phyloP scores from a whole-genome alignment of 1,139 yeast species.

The Suzukiozyma palmioleophila region DNA sequence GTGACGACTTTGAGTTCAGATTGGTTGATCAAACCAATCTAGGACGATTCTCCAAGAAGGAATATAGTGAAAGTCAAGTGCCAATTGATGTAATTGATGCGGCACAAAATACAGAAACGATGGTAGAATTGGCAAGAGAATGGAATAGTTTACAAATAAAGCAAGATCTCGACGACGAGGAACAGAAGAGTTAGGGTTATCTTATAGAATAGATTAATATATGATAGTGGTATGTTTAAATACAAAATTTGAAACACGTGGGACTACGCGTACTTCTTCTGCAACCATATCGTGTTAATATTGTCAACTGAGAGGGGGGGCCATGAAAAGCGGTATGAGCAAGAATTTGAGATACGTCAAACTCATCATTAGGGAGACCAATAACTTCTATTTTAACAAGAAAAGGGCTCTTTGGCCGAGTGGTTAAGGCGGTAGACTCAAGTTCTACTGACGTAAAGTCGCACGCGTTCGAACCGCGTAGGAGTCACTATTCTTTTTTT shows the following conservation, averaged over 20 bases:
- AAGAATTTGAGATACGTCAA: too few relatives aligned
- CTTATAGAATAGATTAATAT: neutral
- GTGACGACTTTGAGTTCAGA: constrained; percentile 39
- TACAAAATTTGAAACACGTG: too few relatives aligned
- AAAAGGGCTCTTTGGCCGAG: constrained; percentile 9
- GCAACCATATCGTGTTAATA: too few relatives aligned
- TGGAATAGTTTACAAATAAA: constrained; percentile 34
- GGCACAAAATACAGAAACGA: constrained; percentile 54
- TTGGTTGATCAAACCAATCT: constrained; percentile 63
- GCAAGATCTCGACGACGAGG: constrained; percentile 1
- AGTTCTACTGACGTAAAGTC: constrained; percentile 9
- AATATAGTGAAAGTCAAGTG: constrained; percentile 85
- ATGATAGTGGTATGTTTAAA: too few relatives aligned
- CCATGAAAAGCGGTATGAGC: too few relatives aligned
- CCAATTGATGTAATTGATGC: constrained; percentile 92
- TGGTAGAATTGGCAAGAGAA: constrained; percentile 60
- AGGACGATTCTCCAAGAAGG: constrained; percentile 72
- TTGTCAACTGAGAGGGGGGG: too few relatives aligned
- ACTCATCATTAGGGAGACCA: too few relatives aligned
- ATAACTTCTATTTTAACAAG: too few relatives aligned
- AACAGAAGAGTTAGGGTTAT: neutral
- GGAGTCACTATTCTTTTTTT: constrained; percentile 11
- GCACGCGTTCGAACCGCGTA: constrained; percentile 14
- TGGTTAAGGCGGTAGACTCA: constrained; percentile 10
- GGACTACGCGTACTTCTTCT: too few relatives aligned